Evolutionary conservation across 257 asterid species (phyloP).

Genomic region (Solanum arcanum): DNA sequence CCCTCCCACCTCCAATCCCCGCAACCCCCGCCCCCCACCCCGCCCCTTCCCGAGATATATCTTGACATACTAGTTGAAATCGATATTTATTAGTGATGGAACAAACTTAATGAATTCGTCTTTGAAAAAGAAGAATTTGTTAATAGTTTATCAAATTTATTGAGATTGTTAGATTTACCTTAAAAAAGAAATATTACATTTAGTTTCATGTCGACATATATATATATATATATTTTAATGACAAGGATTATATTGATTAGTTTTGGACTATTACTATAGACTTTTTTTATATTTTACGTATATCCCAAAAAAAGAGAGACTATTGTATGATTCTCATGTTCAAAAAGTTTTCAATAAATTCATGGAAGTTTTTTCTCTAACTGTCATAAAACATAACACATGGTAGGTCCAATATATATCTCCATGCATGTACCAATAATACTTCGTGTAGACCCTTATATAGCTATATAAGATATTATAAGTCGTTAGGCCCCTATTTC

Average conservation of each 20-base stretch:
- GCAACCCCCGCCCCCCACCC: too few relatives aligned
- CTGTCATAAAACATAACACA: neutral
- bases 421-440: neutral
- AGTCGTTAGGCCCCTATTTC: neutral
- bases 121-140: neutral
- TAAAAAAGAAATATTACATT: neutral
- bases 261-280: neutral
- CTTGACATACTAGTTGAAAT: neutral
- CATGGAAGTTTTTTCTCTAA: neutral
- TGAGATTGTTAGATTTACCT: neutral
- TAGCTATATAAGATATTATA: neutral
- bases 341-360: neutral
- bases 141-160: neutral
- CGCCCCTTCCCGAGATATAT: neutral
- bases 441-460: neutral
- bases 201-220: neutral
- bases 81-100: neutral
- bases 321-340: neutral
- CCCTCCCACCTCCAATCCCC: too few relatives aligned
- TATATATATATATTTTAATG: too few relatives aligned
- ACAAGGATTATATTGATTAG: neutral
- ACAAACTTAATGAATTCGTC: neutral
- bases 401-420: constrained; percentile 1
- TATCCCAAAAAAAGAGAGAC: neutral
- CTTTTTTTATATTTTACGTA: neutral